Conservation (phyloP, 2,329 filamentous ascomycete species). For the Colletotrichum sp. region DNA sequence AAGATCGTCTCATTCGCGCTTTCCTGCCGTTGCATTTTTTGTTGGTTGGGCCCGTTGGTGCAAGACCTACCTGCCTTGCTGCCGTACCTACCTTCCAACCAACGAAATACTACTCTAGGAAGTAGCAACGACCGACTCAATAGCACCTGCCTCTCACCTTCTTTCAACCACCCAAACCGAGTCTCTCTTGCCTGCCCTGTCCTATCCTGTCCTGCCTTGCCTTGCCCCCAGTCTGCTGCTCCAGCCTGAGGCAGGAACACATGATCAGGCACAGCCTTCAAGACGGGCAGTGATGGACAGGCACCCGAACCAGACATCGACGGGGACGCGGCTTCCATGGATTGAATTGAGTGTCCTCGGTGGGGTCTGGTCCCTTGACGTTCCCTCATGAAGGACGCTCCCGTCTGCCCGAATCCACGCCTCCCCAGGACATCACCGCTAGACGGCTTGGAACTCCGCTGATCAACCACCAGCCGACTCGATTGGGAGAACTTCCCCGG, state of each 20-base stretch:
- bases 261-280: not conserved
- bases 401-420: not conserved
- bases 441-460: not conserved
- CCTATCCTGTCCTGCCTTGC: not conserved
- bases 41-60: not conserved
- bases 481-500: constrained; percentile 9
- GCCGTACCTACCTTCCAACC: not conserved
- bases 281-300: not conserved
- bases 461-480: constrained; percentile 8
- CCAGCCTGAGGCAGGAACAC: not conserved
- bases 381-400: not conserved
- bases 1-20: not conserved
- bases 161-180: not conserved
- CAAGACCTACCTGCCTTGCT: not conserved
- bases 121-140: not conserved
- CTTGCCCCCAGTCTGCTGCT: not conserved
- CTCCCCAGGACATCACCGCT: not conserved
- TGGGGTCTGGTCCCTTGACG: not conserved
- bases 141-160: not conserved
- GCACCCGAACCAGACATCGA: not conserved
- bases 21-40: not conserved
- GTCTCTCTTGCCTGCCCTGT: not conserved
- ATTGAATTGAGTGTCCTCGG: not conserved
- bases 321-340: not conserved
- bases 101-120: not conserved